Conservation (phyloP, 2,329 filamentous ascomycete genomes). For the Fusarium napiforme region DNA sequence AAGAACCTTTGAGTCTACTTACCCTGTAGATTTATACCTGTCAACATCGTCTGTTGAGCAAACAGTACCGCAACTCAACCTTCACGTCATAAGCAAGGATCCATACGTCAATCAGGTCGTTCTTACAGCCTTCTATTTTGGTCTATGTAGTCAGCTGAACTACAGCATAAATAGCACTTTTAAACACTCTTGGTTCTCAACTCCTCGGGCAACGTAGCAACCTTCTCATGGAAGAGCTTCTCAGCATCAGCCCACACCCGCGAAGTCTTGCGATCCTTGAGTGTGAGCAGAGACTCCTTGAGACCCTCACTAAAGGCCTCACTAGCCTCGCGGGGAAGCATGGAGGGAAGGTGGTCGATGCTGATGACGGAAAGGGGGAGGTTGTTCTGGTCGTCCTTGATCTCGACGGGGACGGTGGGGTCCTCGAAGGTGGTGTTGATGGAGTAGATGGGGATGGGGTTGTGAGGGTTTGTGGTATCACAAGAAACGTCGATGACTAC, state of each 20-base stretch:
- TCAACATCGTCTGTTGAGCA: too few species aligned
- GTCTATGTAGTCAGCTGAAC: constrained; percentile 23
- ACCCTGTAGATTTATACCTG: background rate
- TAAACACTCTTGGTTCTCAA: constrained; percentile 40
- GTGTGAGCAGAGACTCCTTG: constrained; percentile 78
- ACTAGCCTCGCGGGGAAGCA: constrained; percentile 86
- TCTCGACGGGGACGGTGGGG: constrained; percentile 81
- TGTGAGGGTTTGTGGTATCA: constrained; percentile 79
- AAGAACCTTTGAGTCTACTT: background rate
- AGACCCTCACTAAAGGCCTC: constrained; percentile 86
- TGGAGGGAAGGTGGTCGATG: constrained; percentile 85
- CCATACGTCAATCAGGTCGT: background rate
- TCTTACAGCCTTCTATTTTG: constrained; percentile 24
- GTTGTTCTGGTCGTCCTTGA: constrained; percentile 61
- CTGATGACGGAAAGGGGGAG: constrained; percentile 82
- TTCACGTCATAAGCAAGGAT: background rate
- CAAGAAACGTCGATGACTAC: constrained; percentile 85
- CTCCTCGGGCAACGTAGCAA: constrained; percentile 51
- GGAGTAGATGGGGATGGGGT: constrained; percentile 81
- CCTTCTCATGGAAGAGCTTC: constrained; percentile 86
- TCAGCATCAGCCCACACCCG: constrained; percentile 88
- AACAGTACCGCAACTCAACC: background rate
- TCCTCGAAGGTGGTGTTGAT: constrained; percentile 88
- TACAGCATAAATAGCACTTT: constrained; percentile 12
- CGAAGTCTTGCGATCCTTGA: constrained; percentile 78